Evolutionary conservation across 306 rosid species (phyloP).

Genomic region (Citrullus amarus): DNA sequence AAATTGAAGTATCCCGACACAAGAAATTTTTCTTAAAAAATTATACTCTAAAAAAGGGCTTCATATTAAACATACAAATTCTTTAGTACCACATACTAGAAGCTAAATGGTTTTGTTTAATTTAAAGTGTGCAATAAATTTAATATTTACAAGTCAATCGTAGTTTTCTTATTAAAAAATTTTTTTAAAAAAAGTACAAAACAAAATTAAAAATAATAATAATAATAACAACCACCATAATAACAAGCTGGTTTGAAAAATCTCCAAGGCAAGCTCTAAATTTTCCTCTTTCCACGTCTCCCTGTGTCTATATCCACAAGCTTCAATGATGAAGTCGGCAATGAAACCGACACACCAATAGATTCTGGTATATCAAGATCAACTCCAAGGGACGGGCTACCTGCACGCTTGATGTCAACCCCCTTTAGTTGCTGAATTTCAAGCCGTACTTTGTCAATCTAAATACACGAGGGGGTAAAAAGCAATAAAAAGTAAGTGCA

Average conservation of each 20-base stretch:
- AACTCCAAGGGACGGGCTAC: constrained; percentile 36
- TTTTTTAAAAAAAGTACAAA: too few relatives aligned
- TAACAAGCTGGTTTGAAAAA: background rate
- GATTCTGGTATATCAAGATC: constrained; percentile 94
- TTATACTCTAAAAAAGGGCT: too few relatives aligned
- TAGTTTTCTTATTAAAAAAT: too few relatives aligned
- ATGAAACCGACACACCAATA: constrained; percentile 51
- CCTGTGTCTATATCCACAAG: constrained; percentile 64
- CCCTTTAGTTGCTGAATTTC: constrained; percentile 40
- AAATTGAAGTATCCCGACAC: too few relatives aligned
- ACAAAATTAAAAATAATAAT: too few relatives aligned
- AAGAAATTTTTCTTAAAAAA: too few relatives aligned
- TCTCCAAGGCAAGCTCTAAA: constrained; percentile 14
- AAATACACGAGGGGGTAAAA: constrained; percentile 8
- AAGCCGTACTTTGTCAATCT: constrained; percentile 56
- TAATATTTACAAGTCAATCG: too few relatives aligned
- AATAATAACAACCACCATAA: background rate
- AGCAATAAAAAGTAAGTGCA: background rate
- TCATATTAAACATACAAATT: too few relatives aligned
- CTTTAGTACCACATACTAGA: too few relatives aligned
- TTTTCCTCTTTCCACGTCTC: constrained; percentile 65
- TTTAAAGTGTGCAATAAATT: too few relatives aligned
- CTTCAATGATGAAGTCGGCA: constrained; percentile 42
- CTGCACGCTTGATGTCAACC: constrained; percentile 44
- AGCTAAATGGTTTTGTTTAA: too few relatives aligned